Conservation (phyloP, 805 yeast genomes). For the Starmerella khaoyaiensis region DNA sequence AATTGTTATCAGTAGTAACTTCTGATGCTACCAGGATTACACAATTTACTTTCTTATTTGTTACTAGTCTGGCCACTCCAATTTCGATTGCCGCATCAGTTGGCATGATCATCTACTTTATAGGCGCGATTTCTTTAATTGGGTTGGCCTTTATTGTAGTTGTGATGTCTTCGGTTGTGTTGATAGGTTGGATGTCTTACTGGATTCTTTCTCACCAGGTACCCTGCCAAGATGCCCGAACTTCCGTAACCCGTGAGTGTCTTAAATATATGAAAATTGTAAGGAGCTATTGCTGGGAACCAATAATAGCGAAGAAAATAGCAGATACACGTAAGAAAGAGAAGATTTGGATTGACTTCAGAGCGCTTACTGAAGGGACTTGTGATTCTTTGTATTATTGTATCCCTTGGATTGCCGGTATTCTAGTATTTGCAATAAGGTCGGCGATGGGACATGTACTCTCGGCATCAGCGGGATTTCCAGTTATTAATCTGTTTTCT, state of each 20-base stretch:
- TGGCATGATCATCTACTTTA: slow-evolving; percentile 47
- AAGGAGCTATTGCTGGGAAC: slow-evolving; percentile 85
- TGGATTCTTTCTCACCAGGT: not conserved
- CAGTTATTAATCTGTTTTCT: slow-evolving; percentile 5
- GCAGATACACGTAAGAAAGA: slow-evolving; percentile 5
- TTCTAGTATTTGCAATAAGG: slow-evolving; percentile 8
- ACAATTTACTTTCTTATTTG: slow-evolving; percentile 24
- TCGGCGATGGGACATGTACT: slow-evolving; percentile 3
- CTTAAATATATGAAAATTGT: slow-evolving; percentile 62
- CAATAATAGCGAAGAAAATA: slow-evolving; percentile 49
- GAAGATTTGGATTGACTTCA: slow-evolving; percentile 25
- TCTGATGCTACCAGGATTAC: slow-evolving; percentile 70
- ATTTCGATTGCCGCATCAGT: slow-evolving; percentile 33
- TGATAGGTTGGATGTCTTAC: slow-evolving; percentile 9
- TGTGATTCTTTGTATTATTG: not conserved
- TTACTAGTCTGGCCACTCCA: not conserved
- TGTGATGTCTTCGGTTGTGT: too few relatives aligned
- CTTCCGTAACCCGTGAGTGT: slow-evolving; percentile 61
- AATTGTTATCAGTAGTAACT: slow-evolving; percentile 60
- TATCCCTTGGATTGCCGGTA: slow-evolving; percentile 9
- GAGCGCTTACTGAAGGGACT: slow-evolving; percentile 2
- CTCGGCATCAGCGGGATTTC: slow-evolving; percentile 7
- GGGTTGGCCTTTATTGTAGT: too few relatives aligned
- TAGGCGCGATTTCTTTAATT: slow-evolving; percentile 58
- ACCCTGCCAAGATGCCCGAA: slow-evolving; percentile 58